Evolutionary conservation across 139 green algal genomes (phyloP).

Genomic region (Micractinium sp.): DNA sequence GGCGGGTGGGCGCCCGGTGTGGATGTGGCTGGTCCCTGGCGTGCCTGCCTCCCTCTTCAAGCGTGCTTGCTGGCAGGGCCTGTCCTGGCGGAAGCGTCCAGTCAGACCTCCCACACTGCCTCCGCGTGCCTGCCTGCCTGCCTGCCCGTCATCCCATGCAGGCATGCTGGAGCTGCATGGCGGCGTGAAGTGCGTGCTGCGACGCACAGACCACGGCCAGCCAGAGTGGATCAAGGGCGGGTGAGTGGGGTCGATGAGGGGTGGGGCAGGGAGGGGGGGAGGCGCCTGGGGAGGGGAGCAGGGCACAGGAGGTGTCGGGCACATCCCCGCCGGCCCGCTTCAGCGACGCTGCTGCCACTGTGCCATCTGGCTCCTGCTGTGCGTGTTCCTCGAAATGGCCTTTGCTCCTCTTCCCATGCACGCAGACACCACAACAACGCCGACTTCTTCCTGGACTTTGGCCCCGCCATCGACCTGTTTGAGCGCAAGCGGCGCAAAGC

Average conservation of each 20-base stretch:
- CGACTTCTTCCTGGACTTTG: slow-evolving; percentile 46
- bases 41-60: too few species aligned
- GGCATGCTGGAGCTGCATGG: slow-evolving; percentile 28
- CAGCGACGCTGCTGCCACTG: too few species aligned
- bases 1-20: too few species aligned
- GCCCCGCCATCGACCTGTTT: slow-evolving; percentile 11
- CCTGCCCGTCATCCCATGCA: background rate
- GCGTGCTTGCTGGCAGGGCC: background rate
- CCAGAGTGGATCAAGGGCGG: slow-evolving; percentile 50
- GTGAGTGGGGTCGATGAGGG: background rate
- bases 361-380: too few species aligned
- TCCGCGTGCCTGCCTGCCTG: background rate
- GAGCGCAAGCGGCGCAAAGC: background rate
- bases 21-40: too few species aligned
- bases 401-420: background rate
- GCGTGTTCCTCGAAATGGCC: background rate
- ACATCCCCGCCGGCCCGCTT: too few species aligned
- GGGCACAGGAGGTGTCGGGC: too few species aligned
- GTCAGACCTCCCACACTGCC: too few species aligned
- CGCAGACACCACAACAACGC: slow-evolving; percentile 16
- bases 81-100: too few species aligned
- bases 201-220: slow-evolving; percentile 37
- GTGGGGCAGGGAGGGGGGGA: too few species aligned
- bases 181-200: slow-evolving; percentile 49
- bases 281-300: too few species aligned